Conservation (phyloP, 1,284 basidiomycete species). For the Fomitopsis palustris region DNA sequence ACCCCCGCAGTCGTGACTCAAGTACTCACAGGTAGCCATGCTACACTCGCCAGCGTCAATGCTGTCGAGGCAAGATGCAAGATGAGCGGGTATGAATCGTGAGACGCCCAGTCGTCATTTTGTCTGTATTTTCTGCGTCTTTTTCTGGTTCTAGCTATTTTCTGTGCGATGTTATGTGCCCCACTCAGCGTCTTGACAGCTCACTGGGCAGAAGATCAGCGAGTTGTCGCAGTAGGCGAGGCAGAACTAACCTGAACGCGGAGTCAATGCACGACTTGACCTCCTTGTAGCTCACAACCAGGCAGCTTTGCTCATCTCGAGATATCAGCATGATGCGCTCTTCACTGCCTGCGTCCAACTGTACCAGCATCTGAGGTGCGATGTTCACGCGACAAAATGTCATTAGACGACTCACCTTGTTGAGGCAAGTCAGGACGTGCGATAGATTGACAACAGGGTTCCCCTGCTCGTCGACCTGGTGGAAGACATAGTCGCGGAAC, state of each 20-base stretch:
- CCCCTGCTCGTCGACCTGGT: constrained; percentile 90
- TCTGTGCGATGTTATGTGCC: constrained; percentile 12
- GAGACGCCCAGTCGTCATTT: constrained; percentile 11
- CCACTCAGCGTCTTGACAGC: constrained; percentile 17
- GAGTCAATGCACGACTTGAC: constrained; percentile 83
- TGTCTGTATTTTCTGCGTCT: constrained; percentile 26
- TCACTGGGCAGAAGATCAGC: constrained; percentile 19
- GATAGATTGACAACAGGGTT: constrained; percentile 88
- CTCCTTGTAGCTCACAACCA: constrained; percentile 95
- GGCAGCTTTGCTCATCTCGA: constrained; percentile 92
- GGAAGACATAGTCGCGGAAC: constrained; percentile 98
- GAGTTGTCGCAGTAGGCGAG: background rate
- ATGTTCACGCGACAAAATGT: too few relatives aligned
- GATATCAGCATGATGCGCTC: constrained; percentile 95
- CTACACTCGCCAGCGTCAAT: too few relatives aligned
- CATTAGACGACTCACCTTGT: constrained; percentile 58
- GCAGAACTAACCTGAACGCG: constrained; percentile 57
- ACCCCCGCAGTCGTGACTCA: background rate
- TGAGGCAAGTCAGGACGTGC: constrained; percentile 88
- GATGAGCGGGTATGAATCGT: background rate
- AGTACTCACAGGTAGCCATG: background rate
- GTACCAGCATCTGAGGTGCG: constrained; percentile 8
- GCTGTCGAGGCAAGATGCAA: background rate
- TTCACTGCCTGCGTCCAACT: constrained; percentile 91
- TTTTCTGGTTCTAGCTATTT: constrained; percentile 27